phyloP scores from a whole-genome alignment of 148 eudicot species.

The Heliosperma pusillum region DNA sequence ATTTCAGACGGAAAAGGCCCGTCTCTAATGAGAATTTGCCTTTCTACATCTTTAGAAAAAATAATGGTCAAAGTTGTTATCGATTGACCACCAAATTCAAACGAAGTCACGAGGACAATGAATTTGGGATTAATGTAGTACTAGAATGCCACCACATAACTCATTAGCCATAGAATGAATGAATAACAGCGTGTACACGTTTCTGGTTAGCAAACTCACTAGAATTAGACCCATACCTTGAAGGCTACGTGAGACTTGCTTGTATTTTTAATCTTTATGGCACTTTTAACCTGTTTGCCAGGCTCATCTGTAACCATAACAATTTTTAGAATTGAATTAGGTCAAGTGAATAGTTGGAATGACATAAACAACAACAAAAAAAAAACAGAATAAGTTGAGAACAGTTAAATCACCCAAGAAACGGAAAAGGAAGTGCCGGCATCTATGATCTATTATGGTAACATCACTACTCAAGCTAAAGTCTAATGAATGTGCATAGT shows the following conservation, averaged over 20 bases:
- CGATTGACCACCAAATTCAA: too few relatives aligned
- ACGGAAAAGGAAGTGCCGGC: background rate
- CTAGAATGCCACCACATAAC: too few relatives aligned
- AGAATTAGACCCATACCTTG: conserved; percentile 48
- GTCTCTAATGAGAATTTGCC: too few relatives aligned
- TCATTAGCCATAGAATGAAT: too few relatives aligned
- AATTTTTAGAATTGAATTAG: background rate
- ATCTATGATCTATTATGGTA: too few relatives aligned
- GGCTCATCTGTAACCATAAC: conserved; percentile 58
- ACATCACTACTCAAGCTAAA: background rate
- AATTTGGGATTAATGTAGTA: too few relatives aligned
- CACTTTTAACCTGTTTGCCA: conserved; percentile 90
- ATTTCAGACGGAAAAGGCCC: too few relatives aligned
- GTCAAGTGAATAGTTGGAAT: background rate
- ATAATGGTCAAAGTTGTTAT: too few relatives aligned
- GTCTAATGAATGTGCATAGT: background rate
- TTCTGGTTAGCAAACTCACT: background rate
- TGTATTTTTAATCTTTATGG: conserved; percentile 72
- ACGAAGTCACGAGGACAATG: too few relatives aligned
- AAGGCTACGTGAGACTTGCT: conserved; percentile 90
- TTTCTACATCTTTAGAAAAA: too few relatives aligned
- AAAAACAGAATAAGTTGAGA: background rate
- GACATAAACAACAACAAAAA: background rate
- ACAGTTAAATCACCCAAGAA: background rate
- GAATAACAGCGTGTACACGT: background rate